Base-by-base conservation (phyloP, 495 filamentous ascomycete genomes). In the Rostrohypoxylon terebratum region DNA sequence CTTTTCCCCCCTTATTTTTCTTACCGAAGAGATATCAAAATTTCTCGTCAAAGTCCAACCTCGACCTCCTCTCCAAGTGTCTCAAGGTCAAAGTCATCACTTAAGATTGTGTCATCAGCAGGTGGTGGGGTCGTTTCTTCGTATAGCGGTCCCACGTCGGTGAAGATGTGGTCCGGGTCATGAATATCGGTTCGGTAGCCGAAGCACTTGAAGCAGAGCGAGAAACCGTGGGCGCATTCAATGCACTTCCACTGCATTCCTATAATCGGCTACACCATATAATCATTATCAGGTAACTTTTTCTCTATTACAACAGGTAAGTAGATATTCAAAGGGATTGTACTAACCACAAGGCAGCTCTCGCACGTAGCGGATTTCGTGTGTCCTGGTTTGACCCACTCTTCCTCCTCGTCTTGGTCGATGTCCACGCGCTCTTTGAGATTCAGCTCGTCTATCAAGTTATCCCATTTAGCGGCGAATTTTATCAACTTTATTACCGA, bases 201-300 rank as follows among this genome's bases (percentile, higher is more conserved):
- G 31, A 18, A 57, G 16, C 53, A 57, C 53, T 57, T 57, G 25
- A 57, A 57, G 53, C 53, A 57, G 33, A 57, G 53, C 4, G 53
- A 57, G 16, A 57, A 23, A 11, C 36, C 53, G n/a, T 36, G 4
- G 4, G 53, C 10, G 16, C 53, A 57, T n/a, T 57, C 53, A 6
- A 38, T 57, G n/a, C 53, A 57, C 14, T 57, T 57, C 53, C 53
- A 57, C 23, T 57, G 28, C 13, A 57, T 57, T 20, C 53, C 53
- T 13, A 9, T 3, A 3, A 57, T 57, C 16, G 1, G n/a, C 53
- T 57, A 18, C 16, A 20, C 4, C 14, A 20, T 48, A 14, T n/a
- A n/a, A n/a, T n/a, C n/a, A n/a, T n/a, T n/a, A n/a, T n/a, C n/a
- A n/a, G n/a, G n/a, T n/a, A n/a, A n/a, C n/a, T n/a, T n/a, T n/a